phyloP scores from a whole-genome alignment of 176 grass and related monocot genomes.

The Paspalum vaginatum region DNA sequence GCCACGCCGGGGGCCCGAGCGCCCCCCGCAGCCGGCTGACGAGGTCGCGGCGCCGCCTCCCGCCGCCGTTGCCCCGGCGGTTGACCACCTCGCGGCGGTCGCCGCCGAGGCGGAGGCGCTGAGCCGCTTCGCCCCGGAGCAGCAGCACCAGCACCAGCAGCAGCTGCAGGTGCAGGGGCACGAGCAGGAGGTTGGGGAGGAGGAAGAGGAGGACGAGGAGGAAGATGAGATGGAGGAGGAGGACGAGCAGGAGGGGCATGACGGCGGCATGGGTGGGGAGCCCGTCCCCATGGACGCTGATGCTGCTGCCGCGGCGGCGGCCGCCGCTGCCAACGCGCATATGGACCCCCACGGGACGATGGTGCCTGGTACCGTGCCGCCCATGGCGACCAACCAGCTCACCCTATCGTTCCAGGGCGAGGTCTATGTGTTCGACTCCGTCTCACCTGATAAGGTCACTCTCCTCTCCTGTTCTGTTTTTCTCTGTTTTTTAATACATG shows the following conservation, averaged over 20 bases:
- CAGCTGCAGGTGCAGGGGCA: background rate
- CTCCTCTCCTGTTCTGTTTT: background rate
- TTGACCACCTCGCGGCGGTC: slow-evolving; percentile 46
- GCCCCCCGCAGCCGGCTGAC: slow-evolving; percentile 36
- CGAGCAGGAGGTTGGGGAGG: slow-evolving; percentile 20
- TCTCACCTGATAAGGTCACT: slow-evolving; percentile 92
- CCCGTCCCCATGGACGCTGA: slow-evolving; percentile 66
- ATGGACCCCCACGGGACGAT: slow-evolving; percentile 52
- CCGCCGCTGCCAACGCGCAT: slow-evolving; percentile 37
- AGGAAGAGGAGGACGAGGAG: slow-evolving; percentile 23
- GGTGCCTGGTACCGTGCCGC: slow-evolving; percentile 34
- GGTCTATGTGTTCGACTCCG: slow-evolving; percentile 96
- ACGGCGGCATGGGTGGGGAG: slow-evolving; percentile 24
- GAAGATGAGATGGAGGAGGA: slow-evolving; percentile 39
- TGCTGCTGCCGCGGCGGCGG: slow-evolving; percentile 46
- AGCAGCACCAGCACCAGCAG: background rate
- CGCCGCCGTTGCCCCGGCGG: slow-evolving; percentile 18
- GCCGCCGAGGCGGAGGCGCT: slow-evolving; percentile 74
- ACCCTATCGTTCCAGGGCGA: slow-evolving; percentile 97
- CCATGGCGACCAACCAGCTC: slow-evolving; percentile 65
- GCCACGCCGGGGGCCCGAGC: slow-evolving; percentile 70
- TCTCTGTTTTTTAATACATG: background rate
- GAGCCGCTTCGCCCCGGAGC: slow-evolving; percentile 35
- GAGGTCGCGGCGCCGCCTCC: slow-evolving; percentile 23
- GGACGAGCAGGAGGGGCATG: slow-evolving; percentile 42